A percentile compares a stretch with the other conserved stretches of the same genome.
Conservation (phyloP, 176 grass and related monocot species). For the Secale cereale region DNA sequence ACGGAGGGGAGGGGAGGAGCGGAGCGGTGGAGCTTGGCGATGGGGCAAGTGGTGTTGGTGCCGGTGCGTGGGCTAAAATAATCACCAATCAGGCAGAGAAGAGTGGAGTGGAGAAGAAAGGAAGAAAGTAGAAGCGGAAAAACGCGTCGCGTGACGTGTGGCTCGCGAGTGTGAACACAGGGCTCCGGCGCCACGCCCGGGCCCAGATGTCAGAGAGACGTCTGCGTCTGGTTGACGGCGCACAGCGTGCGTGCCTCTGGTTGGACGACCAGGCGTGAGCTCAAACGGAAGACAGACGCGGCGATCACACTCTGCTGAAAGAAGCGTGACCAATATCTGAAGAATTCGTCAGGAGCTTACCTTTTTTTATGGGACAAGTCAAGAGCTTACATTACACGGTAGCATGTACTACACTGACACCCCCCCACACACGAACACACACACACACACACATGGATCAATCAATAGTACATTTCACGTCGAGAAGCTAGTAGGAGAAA, state of each 20-base stretch:
- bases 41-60: not conserved
- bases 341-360: not conserved
- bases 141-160: constrained; percentile 30
- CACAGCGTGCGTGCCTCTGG: not conserved
- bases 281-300: not conserved
- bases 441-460: not conserved
- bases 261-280: not conserved
- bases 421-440: not conserved
- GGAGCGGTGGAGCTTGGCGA: not conserved
- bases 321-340: not conserved
- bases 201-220: not conserved
- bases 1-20: not conserved
- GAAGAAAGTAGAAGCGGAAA: not conserved
- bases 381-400: no score
- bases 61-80: constrained; percentile 1
- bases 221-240: not conserved
- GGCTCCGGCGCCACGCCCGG: not conserved
- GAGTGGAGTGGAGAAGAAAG: not conserved
- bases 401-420: not conserved
- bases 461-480: not conserved
- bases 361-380: no score
- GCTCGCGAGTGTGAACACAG: not conserved
- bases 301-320: not conserved
- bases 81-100: not conserved
- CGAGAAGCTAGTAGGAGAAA: not conserved